Conservation (phyloP, 208 protist species). For the Acanthamoeba healyi region DNA sequence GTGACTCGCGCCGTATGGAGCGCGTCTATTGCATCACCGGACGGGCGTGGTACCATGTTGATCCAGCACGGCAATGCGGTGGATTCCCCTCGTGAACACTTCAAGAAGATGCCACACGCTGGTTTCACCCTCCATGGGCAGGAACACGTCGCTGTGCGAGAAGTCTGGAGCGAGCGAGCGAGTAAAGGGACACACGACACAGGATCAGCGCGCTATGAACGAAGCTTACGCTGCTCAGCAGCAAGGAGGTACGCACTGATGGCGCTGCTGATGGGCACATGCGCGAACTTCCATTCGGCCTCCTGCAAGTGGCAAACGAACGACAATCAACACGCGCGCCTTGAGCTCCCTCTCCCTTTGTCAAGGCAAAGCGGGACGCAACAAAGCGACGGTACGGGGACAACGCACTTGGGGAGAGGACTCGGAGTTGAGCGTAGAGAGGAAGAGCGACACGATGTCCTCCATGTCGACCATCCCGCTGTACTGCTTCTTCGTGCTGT, state of each 20-base stretch:
- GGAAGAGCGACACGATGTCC: conserved; percentile 53
- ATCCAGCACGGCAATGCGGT: conserved; percentile 45
- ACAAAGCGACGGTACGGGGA: too few relatives aligned
- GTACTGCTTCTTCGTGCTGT: conserved; percentile 24
- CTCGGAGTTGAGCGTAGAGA: neutral
- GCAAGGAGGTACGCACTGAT: conserved; percentile 16
- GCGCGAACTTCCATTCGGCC: conserved; percentile 36
- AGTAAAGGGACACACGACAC: neutral
- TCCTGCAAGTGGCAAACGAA: too few relatives aligned
- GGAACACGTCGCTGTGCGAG: conserved; percentile 56
- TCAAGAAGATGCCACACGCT: conserved; percentile 1
- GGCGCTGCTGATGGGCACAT: neutral
- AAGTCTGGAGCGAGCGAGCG: conserved; percentile 9
- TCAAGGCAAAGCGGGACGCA: too few relatives aligned
- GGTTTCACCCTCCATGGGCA: conserved; percentile 29
- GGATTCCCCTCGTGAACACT: conserved; percentile 46
- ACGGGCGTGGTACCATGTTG: neutral
- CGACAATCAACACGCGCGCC: too few relatives aligned
- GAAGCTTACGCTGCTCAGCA: too few relatives aligned
- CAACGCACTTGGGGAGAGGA: neutral
- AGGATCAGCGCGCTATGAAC: too few relatives aligned
- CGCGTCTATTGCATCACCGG: too few relatives aligned
- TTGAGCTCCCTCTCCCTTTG: too few relatives aligned
- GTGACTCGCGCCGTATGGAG: too few relatives aligned
- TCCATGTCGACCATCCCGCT: conserved; percentile 50